A percentile compares a stretch with the other conserved stretches of the same genome.
Evolutionary conservation across 2,329 filamentous ascomycete species (phyloP).

Genomic region (Ophiocordyceps polyrhachis-furcata): DNA sequence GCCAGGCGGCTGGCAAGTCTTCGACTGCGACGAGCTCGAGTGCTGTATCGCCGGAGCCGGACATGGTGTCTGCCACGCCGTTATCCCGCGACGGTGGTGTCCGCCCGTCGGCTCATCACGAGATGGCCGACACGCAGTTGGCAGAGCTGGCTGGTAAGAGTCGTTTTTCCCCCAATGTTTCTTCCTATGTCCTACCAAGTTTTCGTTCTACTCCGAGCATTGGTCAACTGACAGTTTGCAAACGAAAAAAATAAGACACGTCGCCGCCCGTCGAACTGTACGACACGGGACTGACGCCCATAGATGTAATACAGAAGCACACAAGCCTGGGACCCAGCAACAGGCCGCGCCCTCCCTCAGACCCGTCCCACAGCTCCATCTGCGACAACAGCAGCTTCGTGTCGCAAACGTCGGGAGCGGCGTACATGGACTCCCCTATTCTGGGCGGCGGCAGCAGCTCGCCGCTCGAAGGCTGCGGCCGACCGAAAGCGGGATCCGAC

Average conservation of each 20-base stretch:
- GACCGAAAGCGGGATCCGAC: neutral
- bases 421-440: constrained; percentile 3
- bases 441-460: neutral
- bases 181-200: too few relatives aligned
- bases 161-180: too few relatives aligned
- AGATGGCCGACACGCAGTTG: constrained; percentile 25
- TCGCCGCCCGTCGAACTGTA: constrained; percentile 25
- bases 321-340: constrained; percentile 7
- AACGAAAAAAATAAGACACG: constrained; percentile 16
- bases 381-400: constrained; percentile 11
- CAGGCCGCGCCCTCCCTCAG: constrained; percentile 5
- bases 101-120: constrained; percentile 8
- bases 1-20: constrained; percentile 23
- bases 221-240: constrained; percentile 1
- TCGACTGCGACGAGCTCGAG: constrained; percentile 24
- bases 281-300: constrained; percentile 20
- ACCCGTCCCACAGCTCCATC: constrained; percentile 5
- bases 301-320: constrained; percentile 20
- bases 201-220: neutral
- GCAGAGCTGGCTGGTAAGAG: constrained; percentile 29
- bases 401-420: constrained; percentile 9
- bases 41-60: constrained; percentile 19
- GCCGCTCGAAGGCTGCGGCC: neutral
- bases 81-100: constrained; percentile 1
- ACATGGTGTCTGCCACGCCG: constrained; percentile 14